A percentile compares a stretch with the other conserved stretches of the same genome.
Evolutionary conservation across 352 stramenopile genomes (phyloP).

Genomic region (Globisporangium heterothallicum): DNA sequence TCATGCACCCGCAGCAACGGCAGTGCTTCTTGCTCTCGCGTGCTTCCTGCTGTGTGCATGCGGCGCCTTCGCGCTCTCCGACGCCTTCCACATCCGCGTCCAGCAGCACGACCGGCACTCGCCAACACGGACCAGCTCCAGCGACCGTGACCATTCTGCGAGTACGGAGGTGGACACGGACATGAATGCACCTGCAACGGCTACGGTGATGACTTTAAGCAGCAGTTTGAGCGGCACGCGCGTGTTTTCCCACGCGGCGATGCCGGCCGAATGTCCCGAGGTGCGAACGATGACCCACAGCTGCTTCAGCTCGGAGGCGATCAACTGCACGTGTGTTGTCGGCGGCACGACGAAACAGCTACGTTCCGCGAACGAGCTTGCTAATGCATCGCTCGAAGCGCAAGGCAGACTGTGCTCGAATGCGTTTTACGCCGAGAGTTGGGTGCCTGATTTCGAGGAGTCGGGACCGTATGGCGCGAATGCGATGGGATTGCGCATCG

Average conservation of each 20-base stretch:
- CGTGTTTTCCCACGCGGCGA: background rate
- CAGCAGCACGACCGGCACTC: background rate
- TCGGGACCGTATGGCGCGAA: background rate
- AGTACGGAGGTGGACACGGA: too few species aligned
- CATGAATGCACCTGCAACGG: background rate
- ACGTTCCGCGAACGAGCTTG: too few species aligned
- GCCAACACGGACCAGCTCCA: background rate
- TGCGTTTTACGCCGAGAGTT: conserved; percentile 2
- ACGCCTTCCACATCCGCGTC: background rate
- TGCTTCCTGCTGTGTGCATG: background rate
- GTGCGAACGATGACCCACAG: conserved; percentile 1
- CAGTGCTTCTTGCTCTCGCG: background rate
- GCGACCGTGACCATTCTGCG: background rate
- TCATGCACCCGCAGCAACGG: background rate
- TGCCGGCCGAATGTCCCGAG: background rate
- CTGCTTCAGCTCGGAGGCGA: background rate
- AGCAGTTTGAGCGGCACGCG: too few species aligned
- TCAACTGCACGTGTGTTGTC: conserved; percentile 6
- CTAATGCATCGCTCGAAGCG: too few species aligned
- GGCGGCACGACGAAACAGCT: background rate
- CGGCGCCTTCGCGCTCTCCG: background rate
- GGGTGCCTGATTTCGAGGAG: background rate
- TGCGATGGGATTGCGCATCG: conserved; percentile 4
- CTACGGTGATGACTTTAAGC: background rate
- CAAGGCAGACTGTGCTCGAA: conserved; percentile 1